phyloP scores from a whole-genome alignment of 257 asterid genomes.

The Coffea canephora region DNA sequence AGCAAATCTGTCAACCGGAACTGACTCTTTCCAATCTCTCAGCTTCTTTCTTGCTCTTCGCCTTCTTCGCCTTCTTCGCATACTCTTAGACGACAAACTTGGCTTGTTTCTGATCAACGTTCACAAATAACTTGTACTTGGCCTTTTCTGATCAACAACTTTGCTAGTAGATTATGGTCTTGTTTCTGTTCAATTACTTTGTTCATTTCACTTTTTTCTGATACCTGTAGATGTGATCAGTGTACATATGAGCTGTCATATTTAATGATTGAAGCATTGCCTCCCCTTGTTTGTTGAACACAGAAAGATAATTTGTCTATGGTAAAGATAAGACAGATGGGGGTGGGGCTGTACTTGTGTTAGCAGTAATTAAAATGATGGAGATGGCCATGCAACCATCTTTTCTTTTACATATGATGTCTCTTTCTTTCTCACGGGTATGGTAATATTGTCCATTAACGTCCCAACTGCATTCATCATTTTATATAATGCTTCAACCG shows the following conservation, averaged over 20 bases:
- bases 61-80: background rate
- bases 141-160: background rate
- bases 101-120: background rate
- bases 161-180: background rate
- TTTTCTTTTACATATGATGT: background rate
- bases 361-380: conserved; percentile 11
- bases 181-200: background rate
- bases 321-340: conserved; percentile 38
- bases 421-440: conserved; percentile 38
- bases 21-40: no score
- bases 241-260: conserved; percentile 88
- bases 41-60: background rate
- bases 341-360: conserved; percentile 7
- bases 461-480: conserved; percentile 40
- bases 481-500: conserved; percentile 47
- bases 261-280: conserved; percentile 66
- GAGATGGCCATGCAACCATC: conserved; percentile 12
- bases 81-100: background rate
- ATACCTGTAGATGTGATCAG: conserved; percentile 58
- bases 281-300: conserved; percentile 57
- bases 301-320: conserved; percentile 25
- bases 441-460: conserved; percentile 29
- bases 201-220: conserved; percentile 16
- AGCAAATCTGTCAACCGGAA: no score
- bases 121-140: no score